phyloP scores from a whole-genome alignment of 129 eudicot species.

The Chrysanthemum makinoi region DNA sequence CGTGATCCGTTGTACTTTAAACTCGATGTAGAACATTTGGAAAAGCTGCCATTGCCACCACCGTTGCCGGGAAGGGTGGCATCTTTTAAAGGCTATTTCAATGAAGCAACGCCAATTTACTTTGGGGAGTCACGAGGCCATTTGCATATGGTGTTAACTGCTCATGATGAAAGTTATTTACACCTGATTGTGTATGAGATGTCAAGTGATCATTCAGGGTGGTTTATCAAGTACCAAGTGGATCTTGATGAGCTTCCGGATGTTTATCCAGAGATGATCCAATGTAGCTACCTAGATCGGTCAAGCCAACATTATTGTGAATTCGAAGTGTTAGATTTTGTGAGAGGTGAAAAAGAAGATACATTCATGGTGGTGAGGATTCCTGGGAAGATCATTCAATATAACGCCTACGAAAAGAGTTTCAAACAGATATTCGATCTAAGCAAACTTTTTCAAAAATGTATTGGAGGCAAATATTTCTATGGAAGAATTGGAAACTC shows the following conservation, averaged over 20 bases:
- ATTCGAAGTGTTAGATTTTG: conserved; percentile 9
- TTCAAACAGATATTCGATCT: conserved; percentile 19
- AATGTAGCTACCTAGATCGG: not conserved
- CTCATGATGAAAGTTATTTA: not conserved
- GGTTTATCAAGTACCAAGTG: conserved; percentile 29
- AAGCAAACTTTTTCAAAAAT: too few species aligned
- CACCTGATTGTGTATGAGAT: conserved; percentile 34
- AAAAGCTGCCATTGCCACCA: too few species aligned
- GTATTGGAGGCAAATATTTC: too few species aligned
- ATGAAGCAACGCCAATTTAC: too few species aligned
- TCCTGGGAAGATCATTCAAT: conserved; percentile 23
- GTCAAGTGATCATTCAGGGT: conserved; percentile 21
- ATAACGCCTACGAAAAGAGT: conserved; percentile 25
- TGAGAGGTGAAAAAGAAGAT: conserved; percentile 29
- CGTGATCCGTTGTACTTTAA: too few species aligned
- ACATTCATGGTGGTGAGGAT: conserved; percentile 33
- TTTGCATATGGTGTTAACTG: conserved; percentile 33
- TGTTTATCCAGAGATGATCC: not conserved
- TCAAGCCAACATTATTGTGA: too few species aligned
- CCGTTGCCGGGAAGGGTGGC: too few species aligned
- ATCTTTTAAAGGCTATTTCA: too few species aligned
- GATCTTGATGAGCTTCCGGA: not conserved
- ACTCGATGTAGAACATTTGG: too few species aligned
- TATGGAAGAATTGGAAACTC: too few species aligned
- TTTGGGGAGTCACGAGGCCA: conserved; percentile 42